Evolutionary conservation across 495 filamentous ascomycete genomes (phyloP).

Genomic region (Astrocystis sublimbata): DNA sequence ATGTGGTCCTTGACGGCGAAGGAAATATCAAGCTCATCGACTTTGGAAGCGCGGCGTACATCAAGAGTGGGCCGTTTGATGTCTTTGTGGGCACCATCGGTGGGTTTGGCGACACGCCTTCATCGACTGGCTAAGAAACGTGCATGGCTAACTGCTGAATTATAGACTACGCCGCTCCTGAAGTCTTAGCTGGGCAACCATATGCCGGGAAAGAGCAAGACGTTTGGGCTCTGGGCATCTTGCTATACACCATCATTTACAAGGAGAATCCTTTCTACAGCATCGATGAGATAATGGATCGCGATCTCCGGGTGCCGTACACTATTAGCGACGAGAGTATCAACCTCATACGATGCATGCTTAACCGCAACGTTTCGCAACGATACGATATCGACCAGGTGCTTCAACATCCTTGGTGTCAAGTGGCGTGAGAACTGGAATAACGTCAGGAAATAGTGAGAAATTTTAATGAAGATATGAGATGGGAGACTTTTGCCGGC

Average conservation of each 20-base stretch:
- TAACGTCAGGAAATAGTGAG: background rate
- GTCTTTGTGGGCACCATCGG: conserved; percentile 99
- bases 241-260: conserved; percentile 97
- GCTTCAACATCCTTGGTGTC: conserved; percentile 79
- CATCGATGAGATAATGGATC: conserved; percentile 98
- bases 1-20: conserved; percentile 92
- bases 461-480: conserved; percentile 5
- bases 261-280: conserved; percentile 99
- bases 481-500: conserved; percentile 4
- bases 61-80: conserved; percentile 97
- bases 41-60: conserved; percentile 96
- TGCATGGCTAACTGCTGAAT: background rate
- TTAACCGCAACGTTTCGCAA: conserved; percentile 82
- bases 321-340: conserved; percentile 90
- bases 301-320: conserved; percentile 88
- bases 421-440: conserved; percentile 31
- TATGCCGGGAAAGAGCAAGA: conserved; percentile 97
- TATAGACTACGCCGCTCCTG: conserved; percentile 93
- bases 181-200: conserved; percentile 89
- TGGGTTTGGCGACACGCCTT: conserved; percentile 45
- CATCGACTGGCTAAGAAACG: background rate
- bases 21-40: conserved; percentile 97
- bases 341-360: conserved; percentile 84
- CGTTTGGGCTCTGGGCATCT: conserved; percentile 96
- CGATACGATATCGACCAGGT: conserved; percentile 82